These are phyloP conservation scores for Dichotomocladium elegans DNA, from an alignment of 371 early-diverging fungal genomes.

Conservation along the genomic window DNA sequence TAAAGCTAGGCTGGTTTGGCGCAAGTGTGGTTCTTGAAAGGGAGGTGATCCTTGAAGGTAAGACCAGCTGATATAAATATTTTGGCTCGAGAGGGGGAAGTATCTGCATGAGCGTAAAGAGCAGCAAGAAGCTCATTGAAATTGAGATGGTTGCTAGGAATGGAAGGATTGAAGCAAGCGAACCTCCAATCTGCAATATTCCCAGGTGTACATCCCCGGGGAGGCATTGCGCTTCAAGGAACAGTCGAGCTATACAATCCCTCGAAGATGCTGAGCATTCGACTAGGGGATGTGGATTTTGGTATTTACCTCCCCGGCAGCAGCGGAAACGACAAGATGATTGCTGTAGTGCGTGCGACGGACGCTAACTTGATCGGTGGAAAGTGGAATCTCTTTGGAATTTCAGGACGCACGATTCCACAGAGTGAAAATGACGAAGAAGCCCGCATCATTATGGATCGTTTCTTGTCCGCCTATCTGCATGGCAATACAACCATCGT, in stretches of 20 bases:
- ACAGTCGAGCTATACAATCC: constrained; percentile 44
- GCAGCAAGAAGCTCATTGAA: not conserved
- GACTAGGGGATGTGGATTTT: constrained; percentile 43
- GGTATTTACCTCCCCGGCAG: constrained; percentile 33
- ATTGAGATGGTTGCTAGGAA: no score
- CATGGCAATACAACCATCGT: constrained; percentile 33
- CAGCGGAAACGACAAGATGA: constrained; percentile 21
- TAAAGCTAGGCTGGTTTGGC: constrained; percentile 26
- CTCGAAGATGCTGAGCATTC: constrained; percentile 33
- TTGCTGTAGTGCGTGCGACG: constrained; percentile 38
- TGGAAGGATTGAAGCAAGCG: constrained; percentile 43
- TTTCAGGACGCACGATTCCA: constrained; percentile 35
- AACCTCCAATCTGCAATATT: constrained; percentile 28
- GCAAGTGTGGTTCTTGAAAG: constrained; percentile 23
- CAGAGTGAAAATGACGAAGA: constrained; percentile 15
- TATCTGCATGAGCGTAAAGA: not conserved
- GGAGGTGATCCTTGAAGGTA: constrained; percentile 32
- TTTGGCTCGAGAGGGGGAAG: no score
- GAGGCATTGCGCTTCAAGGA: constrained; percentile 31
- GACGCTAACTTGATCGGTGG: constrained; percentile 34
- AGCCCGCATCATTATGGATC: constrained; percentile 20
- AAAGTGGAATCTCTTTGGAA: constrained; percentile 33
- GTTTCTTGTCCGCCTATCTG: constrained; percentile 33
- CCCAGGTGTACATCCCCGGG: constrained; percentile 33
- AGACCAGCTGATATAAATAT: no score